Percentiles rank a stretch among this genome's conserved stretches.
These are phyloP conservation scores for Dillenia turbinata DNA, from an alignment of 164 flowering plant species.

Conservation along the genomic window DNA sequence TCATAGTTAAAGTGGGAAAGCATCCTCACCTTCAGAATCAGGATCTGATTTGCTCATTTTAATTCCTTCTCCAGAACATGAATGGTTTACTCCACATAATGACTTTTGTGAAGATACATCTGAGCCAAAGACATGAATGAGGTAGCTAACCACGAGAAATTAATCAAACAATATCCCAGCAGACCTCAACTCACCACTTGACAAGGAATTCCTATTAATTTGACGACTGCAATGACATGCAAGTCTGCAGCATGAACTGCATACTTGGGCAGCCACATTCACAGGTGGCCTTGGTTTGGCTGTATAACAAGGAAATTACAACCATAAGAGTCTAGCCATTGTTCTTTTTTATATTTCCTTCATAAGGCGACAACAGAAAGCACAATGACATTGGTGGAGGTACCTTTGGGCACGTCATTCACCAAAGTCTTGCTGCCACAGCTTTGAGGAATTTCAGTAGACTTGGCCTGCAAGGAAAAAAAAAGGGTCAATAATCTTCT, in stretches of 20 bases:
- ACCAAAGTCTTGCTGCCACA: slow-evolving; percentile 4
- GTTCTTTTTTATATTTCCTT: no score
- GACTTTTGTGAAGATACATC: slow-evolving; percentile 40
- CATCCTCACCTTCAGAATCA: slow-evolving; percentile 56
- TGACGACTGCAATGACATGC: slow-evolving; percentile 19
- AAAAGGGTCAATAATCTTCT: slow-evolving; percentile 1
- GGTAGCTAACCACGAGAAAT: background rate
- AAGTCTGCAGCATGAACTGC: slow-evolving; percentile 19
- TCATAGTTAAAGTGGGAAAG: slow-evolving; percentile 2
- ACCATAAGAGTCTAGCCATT: no score
- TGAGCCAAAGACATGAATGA: slow-evolving; percentile 5
- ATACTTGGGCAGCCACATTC: slow-evolving; percentile 13
- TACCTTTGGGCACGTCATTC: slow-evolving; percentile 38
- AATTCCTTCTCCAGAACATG: slow-evolving; percentile 15
- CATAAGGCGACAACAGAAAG: no score
- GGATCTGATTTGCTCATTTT: slow-evolving; percentile 31
- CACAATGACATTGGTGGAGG: no score
- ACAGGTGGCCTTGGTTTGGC: slow-evolving; percentile 11
- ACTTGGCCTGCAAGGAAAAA: slow-evolving; percentile 16
- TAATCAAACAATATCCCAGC: background rate
- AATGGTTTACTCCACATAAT: slow-evolving; percentile 14
- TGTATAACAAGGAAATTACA: slow-evolving; percentile 7
- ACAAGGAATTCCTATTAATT: slow-evolving; percentile 24
- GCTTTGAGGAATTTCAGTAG: slow-evolving; percentile 14
- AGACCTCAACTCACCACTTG: slow-evolving; percentile 31